A percentile compares a stretch with the other conserved stretches of the same genome.
These are phyloP conservation scores for Phytophthora uliginosa DNA, from an alignment of 352 stramenopile species.

Conservation along the genomic window DNA sequence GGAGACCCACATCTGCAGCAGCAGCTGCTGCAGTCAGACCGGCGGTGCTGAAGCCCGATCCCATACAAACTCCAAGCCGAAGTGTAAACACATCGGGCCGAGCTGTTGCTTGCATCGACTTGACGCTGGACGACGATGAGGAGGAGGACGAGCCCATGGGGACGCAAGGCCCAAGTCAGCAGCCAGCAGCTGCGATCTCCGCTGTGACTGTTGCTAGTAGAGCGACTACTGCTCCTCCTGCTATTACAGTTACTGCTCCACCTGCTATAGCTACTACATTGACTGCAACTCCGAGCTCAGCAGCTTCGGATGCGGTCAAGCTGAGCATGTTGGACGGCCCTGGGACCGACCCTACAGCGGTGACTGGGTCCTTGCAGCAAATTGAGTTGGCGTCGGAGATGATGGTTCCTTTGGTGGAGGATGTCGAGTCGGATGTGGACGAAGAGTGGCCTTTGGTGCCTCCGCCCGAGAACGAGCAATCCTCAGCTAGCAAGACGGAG, in stretches of 20 bases:
- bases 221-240: neutral
- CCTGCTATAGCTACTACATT: neutral
- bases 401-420: conserved; percentile 19
- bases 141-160: conserved; percentile 51
- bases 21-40: neutral
- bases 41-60: conserved; percentile 22
- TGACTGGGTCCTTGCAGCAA: neutral
- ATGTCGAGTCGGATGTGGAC: conserved; percentile 71
- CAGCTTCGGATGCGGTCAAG: conserved; percentile 12
- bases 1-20: neutral
- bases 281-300: conserved; percentile 1
- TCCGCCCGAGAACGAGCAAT: conserved; percentile 3
- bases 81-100: conserved; percentile 5
- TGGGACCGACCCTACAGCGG: neutral
- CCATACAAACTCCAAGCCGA: conserved; percentile 13
- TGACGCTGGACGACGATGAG: conserved; percentile 67
- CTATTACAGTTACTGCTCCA: neutral
- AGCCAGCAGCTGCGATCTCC: neutral
- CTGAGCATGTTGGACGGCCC: conserved; percentile 3
- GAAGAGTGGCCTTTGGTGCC: conserved; percentile 57
- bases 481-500: conserved; percentile 11
- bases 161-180: neutral
- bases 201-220: neutral
- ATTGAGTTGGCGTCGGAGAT: conserved; percentile 6
- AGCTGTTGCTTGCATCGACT: conserved; percentile 50